Evolutionary conservation across 2,329 filamentous ascomycete genomes (phyloP).

Genomic region (Achaetomium macrosporum): DNA sequence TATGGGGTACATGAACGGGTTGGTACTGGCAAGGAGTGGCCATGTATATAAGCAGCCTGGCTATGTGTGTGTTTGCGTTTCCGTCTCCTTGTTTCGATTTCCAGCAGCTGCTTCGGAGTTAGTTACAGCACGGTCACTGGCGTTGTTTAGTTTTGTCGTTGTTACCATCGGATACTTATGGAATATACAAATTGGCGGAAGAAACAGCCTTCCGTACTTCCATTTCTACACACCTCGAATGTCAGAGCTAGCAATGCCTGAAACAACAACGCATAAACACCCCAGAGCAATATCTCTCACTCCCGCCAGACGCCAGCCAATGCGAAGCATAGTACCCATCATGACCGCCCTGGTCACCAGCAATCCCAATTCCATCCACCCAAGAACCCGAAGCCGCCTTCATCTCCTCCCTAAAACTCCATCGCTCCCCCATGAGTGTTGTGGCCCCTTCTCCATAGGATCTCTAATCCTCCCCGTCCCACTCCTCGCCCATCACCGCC

Average conservation of each 20-base stretch:
- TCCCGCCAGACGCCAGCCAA: conserved; percentile 21
- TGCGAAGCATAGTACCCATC: conserved; percentile 14
- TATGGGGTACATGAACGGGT: too few relatives aligned
- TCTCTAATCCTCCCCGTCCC: conserved; percentile 29
- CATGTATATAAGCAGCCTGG: conserved; percentile 3
- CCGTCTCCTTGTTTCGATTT: not conserved
- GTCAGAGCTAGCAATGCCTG: conserved; percentile 3
- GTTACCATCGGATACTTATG: conserved; percentile 1
- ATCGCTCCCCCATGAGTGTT: not conserved
- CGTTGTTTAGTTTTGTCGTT: conserved; percentile 4
- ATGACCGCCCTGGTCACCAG: not conserved
- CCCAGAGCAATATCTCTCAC: conserved; percentile 4
- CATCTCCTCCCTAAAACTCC: not conserved
- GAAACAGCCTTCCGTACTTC: not conserved
- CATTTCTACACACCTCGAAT: not conserved
- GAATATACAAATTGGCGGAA: not conserved
- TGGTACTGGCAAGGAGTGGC: not conserved
- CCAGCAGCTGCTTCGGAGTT: not conserved
- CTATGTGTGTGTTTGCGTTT: not conserved
- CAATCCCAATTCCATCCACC: not conserved
- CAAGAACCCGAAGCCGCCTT: too few relatives aligned
- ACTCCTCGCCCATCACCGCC: conserved; percentile 62
- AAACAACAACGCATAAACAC: conserved; percentile 20
- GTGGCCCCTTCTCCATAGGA: not conserved
- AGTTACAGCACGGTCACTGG: not conserved